Evolutionary conservation across 78 protist species (phyloP), one percentile per base, ranked within the genome.

Genomic region (Dictyostelium purpureum): DNA sequence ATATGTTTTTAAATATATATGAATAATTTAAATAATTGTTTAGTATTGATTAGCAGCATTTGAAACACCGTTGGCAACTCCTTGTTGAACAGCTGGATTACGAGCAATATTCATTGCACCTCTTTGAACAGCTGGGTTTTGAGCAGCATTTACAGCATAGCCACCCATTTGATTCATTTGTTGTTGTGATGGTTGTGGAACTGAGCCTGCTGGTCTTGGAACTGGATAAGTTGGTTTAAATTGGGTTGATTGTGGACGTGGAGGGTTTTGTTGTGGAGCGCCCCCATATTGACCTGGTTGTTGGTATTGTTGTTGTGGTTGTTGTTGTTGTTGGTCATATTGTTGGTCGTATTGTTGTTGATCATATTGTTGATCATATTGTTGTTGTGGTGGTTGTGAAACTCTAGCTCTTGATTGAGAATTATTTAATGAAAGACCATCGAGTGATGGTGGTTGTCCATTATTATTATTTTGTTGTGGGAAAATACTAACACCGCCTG

Each of bases 91-190:
- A 31, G 43, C 67, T 47, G 88, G 88, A 65, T 79, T 70, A 31
- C 56, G 26, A 0, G 88, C 88, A 3, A 47, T 67, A 16, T 79
- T 79, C 33, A 47, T 47, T 0, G 88, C 88, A 16, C 26, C 69
- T 47, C 24, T 33, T 66, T 79, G 88, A 33, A 57, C 66, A 18
- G 69, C 88, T 28, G 88, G 88, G 19, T 79, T 79, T 11, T 45
- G 40, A 16, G 71, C 88, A 16, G 71, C 88, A 65, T 51, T 42
- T n/a, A 51, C 42, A 10, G 77, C 88, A 45, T 43, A 65, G 10
- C 51, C 59, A 49, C 52, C 52, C 35, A n/a, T 42, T 69, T 35
- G 52, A 33, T 63, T 63, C 71, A 63, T 63, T 69, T 69, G 47
- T 40, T 40, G 52, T 69, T 69, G 76, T 3, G 47, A 21, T 69